These are phyloP conservation scores for Plasmodium knowlesi DNA, from an alignment of 169 alveolate genomes.

Conservation along the genomic window DNA sequence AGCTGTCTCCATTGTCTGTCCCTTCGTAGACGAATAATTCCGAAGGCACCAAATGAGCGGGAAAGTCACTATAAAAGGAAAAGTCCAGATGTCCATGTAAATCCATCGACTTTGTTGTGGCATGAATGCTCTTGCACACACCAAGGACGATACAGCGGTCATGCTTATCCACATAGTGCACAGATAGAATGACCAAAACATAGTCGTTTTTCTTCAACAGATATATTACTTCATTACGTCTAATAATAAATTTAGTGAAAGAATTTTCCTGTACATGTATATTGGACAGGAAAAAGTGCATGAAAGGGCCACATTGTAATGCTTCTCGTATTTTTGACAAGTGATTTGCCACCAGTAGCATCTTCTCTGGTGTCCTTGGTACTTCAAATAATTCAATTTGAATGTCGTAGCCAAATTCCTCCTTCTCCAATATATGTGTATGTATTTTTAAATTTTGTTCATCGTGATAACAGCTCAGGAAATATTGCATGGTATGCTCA, in stretches of 20 bases:
- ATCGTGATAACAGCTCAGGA: conserved; percentile 64
- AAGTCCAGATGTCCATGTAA: conserved; percentile 54
- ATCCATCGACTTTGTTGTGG: conserved; percentile 60
- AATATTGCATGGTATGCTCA: conserved; percentile 60
- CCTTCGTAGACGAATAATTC: conserved; percentile 40
- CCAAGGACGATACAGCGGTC: conserved; percentile 51
- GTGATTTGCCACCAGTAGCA: conserved; percentile 27
- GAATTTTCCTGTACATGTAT: conserved; percentile 40
- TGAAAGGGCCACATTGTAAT: conserved; percentile 56
- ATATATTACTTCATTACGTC: conserved; percentile 66
- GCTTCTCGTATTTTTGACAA: conserved; percentile 75
- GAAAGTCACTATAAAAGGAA: conserved; percentile 64
- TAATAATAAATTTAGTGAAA: conserved; percentile 48
- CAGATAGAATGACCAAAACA: conserved; percentile 30
- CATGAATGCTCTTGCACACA: conserved; percentile 54
- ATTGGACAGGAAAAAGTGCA: conserved; percentile 63
- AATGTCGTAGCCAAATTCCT: conserved; percentile 60
- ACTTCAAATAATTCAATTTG: conserved; percentile 72
- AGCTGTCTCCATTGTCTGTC: neutral
- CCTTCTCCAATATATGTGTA: conserved; percentile 64
- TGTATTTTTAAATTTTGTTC: conserved; percentile 50
- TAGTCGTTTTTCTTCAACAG: conserved; percentile 22
- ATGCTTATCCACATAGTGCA: conserved; percentile 46
- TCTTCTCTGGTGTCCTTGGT: conserved; percentile 34
- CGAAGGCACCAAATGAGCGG: conserved; percentile 36